A percentile compares a stretch with the other conserved stretches of the same genome.
Conservation (phyloP, 1,284 basidiomycete species). For the Termitomyces sp. region DNA sequence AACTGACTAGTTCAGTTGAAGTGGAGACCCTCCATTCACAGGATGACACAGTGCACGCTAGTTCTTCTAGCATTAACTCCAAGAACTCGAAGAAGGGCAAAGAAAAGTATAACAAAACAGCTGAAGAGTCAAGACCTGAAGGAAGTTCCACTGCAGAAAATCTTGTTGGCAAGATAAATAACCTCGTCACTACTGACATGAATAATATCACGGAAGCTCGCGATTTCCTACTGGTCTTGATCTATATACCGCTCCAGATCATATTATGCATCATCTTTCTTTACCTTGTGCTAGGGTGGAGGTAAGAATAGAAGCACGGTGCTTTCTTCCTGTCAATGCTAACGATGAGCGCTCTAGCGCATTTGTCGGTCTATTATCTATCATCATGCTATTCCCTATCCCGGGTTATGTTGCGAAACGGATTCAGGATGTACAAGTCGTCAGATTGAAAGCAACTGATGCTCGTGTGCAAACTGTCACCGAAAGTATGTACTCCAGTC, state of each 20-base stretch:
- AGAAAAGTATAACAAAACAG: slow-evolving; percentile 4
- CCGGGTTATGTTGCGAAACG: slow-evolving; percentile 40
- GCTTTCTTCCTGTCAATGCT: slow-evolving; percentile 1
- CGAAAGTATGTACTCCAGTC: slow-evolving; percentile 34
- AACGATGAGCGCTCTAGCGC: slow-evolving; percentile 13
- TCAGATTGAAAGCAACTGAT: slow-evolving; percentile 37
- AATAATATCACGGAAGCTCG: slow-evolving; percentile 40
- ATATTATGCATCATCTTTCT: slow-evolving; percentile 37
- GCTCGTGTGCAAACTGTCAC: slow-evolving; percentile 49
- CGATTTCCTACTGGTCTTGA: slow-evolving; percentile 37
- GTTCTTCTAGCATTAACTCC: slow-evolving; percentile 21
- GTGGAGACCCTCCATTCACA: slow-evolving; percentile 16
- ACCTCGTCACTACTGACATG: slow-evolving; percentile 47
- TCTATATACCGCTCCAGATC: slow-evolving; percentile 43
- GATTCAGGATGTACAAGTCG: slow-evolving; percentile 30
- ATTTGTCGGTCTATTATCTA: slow-evolving; percentile 50
- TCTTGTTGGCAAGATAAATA: slow-evolving; percentile 57
- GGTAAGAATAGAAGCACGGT: slow-evolving; percentile 16
- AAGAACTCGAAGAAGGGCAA: slow-evolving; percentile 12
- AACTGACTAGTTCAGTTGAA: slow-evolving; percentile 11
- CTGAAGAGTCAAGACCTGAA: slow-evolving; percentile 17
- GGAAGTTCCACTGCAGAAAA: slow-evolving; percentile 27
- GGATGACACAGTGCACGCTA: slow-evolving; percentile 23
- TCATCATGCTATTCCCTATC: slow-evolving; percentile 49
- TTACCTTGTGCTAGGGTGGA: slow-evolving; percentile 42